Evolutionary conservation across 345 rosid species (phyloP).

Genomic region (Ceriops tagal): DNA sequence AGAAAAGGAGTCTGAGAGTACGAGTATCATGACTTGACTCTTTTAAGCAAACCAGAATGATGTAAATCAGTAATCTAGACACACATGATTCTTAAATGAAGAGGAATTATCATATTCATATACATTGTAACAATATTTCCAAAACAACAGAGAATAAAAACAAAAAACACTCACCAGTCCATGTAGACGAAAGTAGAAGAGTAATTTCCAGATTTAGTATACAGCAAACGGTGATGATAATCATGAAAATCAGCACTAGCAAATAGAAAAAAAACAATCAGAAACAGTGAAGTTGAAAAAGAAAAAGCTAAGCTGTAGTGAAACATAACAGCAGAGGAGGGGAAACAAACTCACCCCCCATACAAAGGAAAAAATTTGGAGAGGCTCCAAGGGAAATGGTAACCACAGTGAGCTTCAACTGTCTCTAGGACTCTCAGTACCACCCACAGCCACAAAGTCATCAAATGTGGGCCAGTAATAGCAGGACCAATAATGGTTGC

Average conservation of each 20-base stretch:
- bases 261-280: slow-evolving; percentile 10
- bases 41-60: neutral
- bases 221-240: slow-evolving; percentile 91
- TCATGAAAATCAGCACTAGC: slow-evolving; percentile 97
- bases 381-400: slow-evolving; percentile 97
- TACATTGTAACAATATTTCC: slow-evolving; percentile 1
- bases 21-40: neutral
- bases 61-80: neutral
- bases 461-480: slow-evolving; percentile 88
- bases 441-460: slow-evolving; percentile 96
- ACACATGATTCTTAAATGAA: neutral
- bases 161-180: slow-evolving; percentile 71
- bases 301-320: neutral
- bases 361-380: slow-evolving; percentile 89
- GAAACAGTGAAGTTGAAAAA: slow-evolving; percentile 5
- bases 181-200: slow-evolving; percentile 89
- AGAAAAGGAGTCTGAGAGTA: slow-evolving; percentile 2
- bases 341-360: slow-evolving; percentile 71
- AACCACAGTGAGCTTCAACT: slow-evolving; percentile 98
- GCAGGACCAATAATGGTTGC: slow-evolving; percentile 96
- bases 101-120: neutral
- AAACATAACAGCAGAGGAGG: neutral
- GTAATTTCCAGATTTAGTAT: slow-evolving; percentile 96
- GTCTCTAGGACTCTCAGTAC: slow-evolving; percentile 88
- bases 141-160: neutral